Conservation (phyloP, 106 monocot genomes). For the Dendrobium chrysotoxum region DNA sequence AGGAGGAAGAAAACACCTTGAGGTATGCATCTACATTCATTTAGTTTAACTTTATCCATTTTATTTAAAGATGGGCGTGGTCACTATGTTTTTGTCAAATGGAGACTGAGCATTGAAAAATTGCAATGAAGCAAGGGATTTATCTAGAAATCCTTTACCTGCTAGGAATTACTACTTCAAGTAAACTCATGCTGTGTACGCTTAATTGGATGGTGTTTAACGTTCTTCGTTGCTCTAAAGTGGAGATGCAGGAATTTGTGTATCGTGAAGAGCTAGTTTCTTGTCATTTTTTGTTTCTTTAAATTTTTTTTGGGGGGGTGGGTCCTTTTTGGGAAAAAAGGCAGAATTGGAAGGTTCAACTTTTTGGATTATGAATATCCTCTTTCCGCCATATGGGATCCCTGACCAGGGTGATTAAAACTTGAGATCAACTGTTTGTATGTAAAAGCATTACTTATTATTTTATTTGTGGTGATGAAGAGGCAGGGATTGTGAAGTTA, state of each 20-base stretch:
- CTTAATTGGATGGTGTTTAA: neutral
- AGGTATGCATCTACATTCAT: conserved; percentile 27
- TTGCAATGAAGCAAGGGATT: neutral
- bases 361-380: too few species aligned
- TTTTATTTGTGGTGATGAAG: too few species aligned
- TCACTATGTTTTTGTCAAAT: neutral
- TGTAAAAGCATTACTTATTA: too few species aligned
- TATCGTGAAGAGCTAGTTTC: too few species aligned
- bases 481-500: neutral
- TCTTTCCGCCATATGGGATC: too few species aligned
- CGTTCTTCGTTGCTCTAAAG: neutral
- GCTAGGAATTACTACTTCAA: neutral
- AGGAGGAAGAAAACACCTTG: conserved; percentile 61
- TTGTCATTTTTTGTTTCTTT: too few species aligned
- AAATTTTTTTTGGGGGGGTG: too few species aligned
- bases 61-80: neutral
- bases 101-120: neutral
- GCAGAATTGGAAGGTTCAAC: too few species aligned
- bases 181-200: neutral
- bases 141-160: neutral
- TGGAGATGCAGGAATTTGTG: neutral
- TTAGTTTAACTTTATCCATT: neutral
- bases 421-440: too few species aligned
- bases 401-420: too few species aligned
- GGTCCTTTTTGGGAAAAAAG: too few species aligned